These are phyloP conservation scores for Magnolia changhungtana DNA, from an alignment of 164 flowering plant genomes.

Conservation along the genomic window DNA sequence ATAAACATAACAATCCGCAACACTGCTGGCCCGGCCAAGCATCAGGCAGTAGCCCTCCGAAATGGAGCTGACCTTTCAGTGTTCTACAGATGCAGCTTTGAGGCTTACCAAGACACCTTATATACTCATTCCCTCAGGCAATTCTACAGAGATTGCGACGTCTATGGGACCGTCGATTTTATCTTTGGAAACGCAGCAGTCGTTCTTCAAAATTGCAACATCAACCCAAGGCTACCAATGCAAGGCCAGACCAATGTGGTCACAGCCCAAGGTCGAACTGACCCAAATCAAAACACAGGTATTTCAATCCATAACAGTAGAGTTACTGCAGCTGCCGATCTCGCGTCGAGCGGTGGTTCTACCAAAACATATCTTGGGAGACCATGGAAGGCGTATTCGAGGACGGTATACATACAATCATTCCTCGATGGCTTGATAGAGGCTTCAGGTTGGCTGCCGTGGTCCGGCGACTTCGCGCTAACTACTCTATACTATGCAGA, in stretches of 20 bases:
- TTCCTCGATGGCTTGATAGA: conserved; percentile 25
- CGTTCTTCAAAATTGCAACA: conserved; percentile 52
- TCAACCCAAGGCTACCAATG: conserved; percentile 44
- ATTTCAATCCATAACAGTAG: conserved; percentile 36
- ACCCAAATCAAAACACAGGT: conserved; percentile 35
- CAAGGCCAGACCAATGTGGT: conserved; percentile 17
- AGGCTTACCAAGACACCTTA: conserved; percentile 41
- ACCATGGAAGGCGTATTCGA: conserved; percentile 53
- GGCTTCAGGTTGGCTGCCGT: conserved; percentile 36
- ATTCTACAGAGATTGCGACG: conserved; percentile 38
- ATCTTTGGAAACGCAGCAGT: conserved; percentile 68
- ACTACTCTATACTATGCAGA: conserved; percentile 44
- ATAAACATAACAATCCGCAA: conserved; percentile 49
- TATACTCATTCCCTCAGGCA: conserved; percentile 39
- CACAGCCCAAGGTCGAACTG: conserved; percentile 41
- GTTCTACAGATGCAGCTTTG: conserved; percentile 41
- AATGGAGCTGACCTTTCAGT: conserved; percentile 56
- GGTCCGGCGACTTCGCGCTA: conserved; percentile 43
- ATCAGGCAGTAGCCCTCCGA: conserved; percentile 69
- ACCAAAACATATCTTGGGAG: conserved; percentile 40
- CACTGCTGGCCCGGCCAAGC: conserved; percentile 63
- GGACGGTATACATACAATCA: conserved; percentile 38
- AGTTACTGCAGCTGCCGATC: conserved; percentile 31
- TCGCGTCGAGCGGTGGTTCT: conserved; percentile 20
- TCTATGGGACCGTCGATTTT: conserved; percentile 74